Evolutionary conservation across 129 eudicot genomes (phyloP), one percentile per base, ranked within the genome.

Genomic region (Saposhnikovia divaricata): DNA sequence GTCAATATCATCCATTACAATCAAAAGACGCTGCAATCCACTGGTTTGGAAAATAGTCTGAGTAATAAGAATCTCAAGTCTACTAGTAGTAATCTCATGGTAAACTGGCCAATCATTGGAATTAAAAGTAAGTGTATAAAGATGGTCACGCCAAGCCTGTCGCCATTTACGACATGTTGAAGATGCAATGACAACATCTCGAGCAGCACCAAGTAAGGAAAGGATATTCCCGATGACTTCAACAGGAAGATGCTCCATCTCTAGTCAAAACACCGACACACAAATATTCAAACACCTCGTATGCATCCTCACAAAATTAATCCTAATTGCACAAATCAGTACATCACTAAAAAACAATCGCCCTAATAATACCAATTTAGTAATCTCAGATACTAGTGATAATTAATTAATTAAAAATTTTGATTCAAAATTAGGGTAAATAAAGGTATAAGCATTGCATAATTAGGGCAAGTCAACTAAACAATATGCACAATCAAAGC

Each of bases 211-310:
- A 12, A 93, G 89, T 39, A 90, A 87, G n/a, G 98, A 91, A 7
- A 91, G 87, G 78, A 93, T 93, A 88, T 91, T 93, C 9, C 98
- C 98, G n/a, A 93, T 85, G 27, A 93, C 98, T 86, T 93, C 98
- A 78, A 93, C 91, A 25, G 98, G 98, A 72, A 93, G 95, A 80
- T 80, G 65, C 88, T 93, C 98, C 98, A 91, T 93, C 38, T 55
- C 82, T 77, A 61, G 81, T 34, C 81, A 66, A 79, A 19, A 53
- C 47, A 73, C 7, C 42, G 38, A 39, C 28, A 71, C 8, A 38
- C 2, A 63, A 79, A 72, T 46, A 3, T 2, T 23, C 46, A 48
- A 37, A 65, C 21, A 71, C 44, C 25, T 19, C 21, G 75, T 44
- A 19, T 21, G 47, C 19, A 57, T 14, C 50, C 28, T 39, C 25